phyloP scores from a whole-genome alignment of 2,329 filamentous ascomycete genomes.

The Aspergillus puulaauensis region DNA sequence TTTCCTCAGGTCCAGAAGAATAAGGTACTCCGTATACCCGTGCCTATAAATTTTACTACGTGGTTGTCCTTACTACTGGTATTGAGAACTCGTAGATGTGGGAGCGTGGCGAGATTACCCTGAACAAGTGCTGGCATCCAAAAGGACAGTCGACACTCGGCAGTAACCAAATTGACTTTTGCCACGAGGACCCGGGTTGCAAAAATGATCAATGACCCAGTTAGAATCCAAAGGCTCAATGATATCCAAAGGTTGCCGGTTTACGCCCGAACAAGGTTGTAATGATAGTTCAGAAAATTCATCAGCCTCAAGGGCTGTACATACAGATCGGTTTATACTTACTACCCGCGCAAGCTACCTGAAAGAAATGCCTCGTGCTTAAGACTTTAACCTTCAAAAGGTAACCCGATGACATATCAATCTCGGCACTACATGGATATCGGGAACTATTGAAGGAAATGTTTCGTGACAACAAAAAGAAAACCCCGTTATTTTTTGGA shows the following conservation, averaged over 20 bases:
- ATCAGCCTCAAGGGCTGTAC: no score
- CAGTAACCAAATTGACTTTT: neutral
- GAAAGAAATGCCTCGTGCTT: no score
- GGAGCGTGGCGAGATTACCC: neutral
- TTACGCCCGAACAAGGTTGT: no score
- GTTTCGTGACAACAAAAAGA: constrained; percentile 16
- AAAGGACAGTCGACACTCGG: neutral
- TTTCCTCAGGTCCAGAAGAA: neutral
- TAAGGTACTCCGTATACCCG: neutral
- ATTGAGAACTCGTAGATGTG: neutral
- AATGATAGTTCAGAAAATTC: no score
- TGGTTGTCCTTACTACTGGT: neutral
- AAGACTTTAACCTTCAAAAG: neutral
- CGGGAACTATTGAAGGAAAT: neutral
- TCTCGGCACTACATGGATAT: neutral
- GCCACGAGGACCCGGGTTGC: neutral
- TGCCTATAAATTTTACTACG: neutral
- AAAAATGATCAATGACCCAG: neutral
- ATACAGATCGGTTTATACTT: no score
- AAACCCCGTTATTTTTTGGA: constrained; percentile 39
- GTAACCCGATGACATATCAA: no score
- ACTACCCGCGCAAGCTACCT: no score
- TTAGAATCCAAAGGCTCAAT: neutral
- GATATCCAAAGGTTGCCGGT: neutral
- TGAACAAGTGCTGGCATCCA: neutral